Conservation (phyloP, 495 filamentous ascomycete genomes). For the Thozetella sp. region DNA sequence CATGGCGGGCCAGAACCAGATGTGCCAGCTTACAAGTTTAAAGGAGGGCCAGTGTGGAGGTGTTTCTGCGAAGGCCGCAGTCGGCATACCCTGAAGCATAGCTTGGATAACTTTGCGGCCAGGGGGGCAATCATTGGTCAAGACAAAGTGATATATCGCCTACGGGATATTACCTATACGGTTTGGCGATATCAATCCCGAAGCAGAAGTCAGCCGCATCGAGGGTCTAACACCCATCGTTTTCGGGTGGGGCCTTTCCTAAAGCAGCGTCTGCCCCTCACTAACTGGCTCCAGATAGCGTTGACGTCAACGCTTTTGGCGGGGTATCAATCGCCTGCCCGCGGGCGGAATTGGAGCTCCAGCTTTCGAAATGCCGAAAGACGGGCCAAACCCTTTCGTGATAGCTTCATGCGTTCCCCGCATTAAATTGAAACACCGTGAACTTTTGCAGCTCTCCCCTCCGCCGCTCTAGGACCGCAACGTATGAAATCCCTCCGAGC, state of each 20-base stretch:
- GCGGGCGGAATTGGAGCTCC: not conserved
- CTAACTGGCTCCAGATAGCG: not conserved
- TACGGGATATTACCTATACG: no score
- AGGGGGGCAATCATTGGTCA: no score
- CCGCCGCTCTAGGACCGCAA: not conserved
- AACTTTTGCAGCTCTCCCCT: not conserved
- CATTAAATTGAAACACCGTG: not conserved
- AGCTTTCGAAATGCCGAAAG: not conserved
- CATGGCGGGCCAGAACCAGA: no score
- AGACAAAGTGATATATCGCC: no score
- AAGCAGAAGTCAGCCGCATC: no score
- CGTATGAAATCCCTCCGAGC: slow-evolving; percentile 4
- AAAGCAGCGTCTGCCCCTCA: not conserved
- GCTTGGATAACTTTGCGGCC: no score
- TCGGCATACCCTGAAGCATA: no score
- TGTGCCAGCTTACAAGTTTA: no score
- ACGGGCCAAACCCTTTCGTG: not conserved
- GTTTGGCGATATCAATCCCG: no score
- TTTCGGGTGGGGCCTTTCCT: not conserved
- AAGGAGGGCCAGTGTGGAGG: no score
- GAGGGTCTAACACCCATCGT: no score
- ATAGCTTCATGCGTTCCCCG: not conserved
- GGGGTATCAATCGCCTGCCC: not conserved
- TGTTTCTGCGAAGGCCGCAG: no score
- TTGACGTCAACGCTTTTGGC: not conserved